phyloP scores from a whole-genome alignment of 352 stramenopile genomes.

The Globisporangium cylindrosporum region DNA sequence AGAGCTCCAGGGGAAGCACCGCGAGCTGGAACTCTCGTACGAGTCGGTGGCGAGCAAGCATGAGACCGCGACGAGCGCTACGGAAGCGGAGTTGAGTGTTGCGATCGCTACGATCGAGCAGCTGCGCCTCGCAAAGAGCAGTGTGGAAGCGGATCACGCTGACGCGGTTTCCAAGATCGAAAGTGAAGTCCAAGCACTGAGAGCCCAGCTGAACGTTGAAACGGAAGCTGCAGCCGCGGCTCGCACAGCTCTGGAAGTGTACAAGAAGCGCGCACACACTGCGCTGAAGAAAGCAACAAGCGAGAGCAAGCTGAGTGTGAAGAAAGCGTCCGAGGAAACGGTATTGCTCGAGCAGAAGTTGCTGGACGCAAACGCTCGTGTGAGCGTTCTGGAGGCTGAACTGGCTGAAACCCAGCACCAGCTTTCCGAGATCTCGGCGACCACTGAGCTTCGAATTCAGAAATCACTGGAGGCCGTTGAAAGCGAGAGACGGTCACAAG shows the following conservation, averaged over 20 bases:
- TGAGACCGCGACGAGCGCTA: background rate
- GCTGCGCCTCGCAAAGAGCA: constrained; percentile 21
- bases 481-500: constrained; percentile 24
- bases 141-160: constrained; percentile 19
- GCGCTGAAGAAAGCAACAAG: constrained; percentile 74
- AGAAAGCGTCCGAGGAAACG: constrained; percentile 41
- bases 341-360: constrained; percentile 50
- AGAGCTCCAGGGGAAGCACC: constrained; percentile 29
- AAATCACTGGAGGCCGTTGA: constrained; percentile 25
- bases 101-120: constrained; percentile 36
- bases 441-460: constrained; percentile 20
- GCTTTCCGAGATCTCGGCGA: constrained; percentile 25
- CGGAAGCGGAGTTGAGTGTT: constrained; percentile 21
- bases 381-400: constrained; percentile 36
- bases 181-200: constrained; percentile 25
- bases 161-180: constrained; percentile 26
- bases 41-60: constrained; percentile 9
- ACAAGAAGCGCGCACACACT: constrained; percentile 76
- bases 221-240: constrained; percentile 48
- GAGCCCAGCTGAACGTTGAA: constrained; percentile 43
- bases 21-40: constrained; percentile 14
- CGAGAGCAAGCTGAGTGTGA: constrained; percentile 61
- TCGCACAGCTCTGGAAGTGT: constrained; percentile 60
- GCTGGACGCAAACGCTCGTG: constrained; percentile 31
- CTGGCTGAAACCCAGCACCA: constrained; percentile 23